Conservation (phyloP, 805 yeast genomes). For the Saccharomycopsis fermentans region DNA sequence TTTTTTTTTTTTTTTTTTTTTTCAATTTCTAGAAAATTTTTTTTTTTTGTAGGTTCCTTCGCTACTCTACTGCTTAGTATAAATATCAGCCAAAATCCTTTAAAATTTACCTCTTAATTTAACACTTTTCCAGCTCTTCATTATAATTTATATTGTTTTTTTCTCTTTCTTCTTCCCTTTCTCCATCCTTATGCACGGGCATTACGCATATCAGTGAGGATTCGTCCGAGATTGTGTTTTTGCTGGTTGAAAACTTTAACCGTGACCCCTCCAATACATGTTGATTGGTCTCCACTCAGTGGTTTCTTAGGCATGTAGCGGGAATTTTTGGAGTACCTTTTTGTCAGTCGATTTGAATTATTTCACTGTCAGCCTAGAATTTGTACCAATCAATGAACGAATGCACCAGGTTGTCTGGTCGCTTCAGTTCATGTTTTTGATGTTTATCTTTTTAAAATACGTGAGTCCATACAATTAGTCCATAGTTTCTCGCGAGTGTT, state of each 20-base stretch:
- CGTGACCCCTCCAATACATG: conserved; percentile 59
- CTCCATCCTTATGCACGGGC: conserved; percentile 99
- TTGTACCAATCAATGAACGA: too few relatives aligned
- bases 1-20: not conserved
- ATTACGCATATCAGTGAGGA: conserved; percentile 99
- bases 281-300: conserved; percentile 38
- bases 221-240: conserved; percentile 99
- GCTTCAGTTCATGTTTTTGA: too few relatives aligned
- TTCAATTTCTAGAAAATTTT: not conserved
- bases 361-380: too few relatives aligned
- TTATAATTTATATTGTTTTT: not conserved
- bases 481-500: too few relatives aligned
- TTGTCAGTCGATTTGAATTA: not conserved
- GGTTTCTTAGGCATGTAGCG: conserved; percentile 31
- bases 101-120: too few relatives aligned
- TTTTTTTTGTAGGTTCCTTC: not conserved
- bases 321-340: conserved; percentile 63
- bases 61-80: not conserved
- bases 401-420: too few relatives aligned
- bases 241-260: conserved; percentile 99
- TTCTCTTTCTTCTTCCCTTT: conserved; percentile 23
- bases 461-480: too few relatives aligned
- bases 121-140: not conserved
- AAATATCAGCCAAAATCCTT: not conserved
- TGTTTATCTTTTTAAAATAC: too few relatives aligned